Base-by-base conservation (phyloP, 768 basidiomycete species). In the Pulveroboletus sp. region DNA sequence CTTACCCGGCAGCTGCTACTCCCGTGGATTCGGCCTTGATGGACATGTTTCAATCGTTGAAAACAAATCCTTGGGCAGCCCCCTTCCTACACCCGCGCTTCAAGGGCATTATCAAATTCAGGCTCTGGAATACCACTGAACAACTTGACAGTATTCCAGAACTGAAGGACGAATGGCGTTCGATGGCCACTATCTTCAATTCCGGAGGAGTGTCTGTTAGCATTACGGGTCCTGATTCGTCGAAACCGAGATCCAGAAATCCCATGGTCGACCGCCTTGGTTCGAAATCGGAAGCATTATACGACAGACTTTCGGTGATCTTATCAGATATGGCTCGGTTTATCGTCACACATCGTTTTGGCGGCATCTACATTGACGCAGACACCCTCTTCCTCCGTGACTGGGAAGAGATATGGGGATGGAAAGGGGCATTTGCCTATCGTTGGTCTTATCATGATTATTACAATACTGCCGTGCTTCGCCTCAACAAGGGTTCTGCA, bases 241-340 rank as follows among this genome's bases (percentile, higher is more conserved):
- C 40, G 54, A 40, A 52, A 50, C 12, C 60, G 54, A 24, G 23
- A 8, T 47, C 51, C 16, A 16, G 40, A 27, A 39, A 47, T 32
- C 42, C 35, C 17, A 52, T 59, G 23, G 17, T 49, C 32, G 73
- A 82, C 51, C 80, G 80, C 29, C 72, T 84, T 40, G 82, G 79
- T 5, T 81, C 77, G 2, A 76, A 75, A 30, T 81, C 79, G 12
- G 72, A 81, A 19, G 73, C 73, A 29, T 73, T 79, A 24, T 82
- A 75, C 64, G 93, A 97, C 67, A 79, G 90, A 24, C 74, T 95
- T 27, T 91, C 89, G 12, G 91, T 94, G 63, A 93, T 95, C 54
- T 76, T 96, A 30, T 93, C 91, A 9, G 93, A 96, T 68, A 90
- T 95, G 86, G 94, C 91, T 19, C 86, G 94, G n/a, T 97, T 96